Evolutionary conservation across 805 yeast species (phyloP).

Genomic region (Saccharomycopsis sp.): DNA sequence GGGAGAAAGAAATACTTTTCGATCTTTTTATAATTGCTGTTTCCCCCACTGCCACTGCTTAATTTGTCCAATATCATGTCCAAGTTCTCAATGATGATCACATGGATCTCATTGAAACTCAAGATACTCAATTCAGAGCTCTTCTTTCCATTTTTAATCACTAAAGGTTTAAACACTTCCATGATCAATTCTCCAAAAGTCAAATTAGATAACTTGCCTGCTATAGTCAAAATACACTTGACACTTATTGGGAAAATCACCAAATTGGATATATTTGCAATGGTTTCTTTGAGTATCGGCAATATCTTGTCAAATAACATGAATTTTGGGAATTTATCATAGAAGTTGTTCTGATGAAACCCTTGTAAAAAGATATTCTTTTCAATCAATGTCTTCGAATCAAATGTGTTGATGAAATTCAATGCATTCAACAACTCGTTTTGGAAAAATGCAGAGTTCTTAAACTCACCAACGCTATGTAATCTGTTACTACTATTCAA

Average conservation of each 20-base stretch:
- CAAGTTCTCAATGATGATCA: slow-evolving; percentile 28
- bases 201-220: slow-evolving; percentile 61
- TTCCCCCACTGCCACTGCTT: slow-evolving; percentile 25
- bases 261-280: slow-evolving; percentile 28
- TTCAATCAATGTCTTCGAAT: slow-evolving; percentile 65
- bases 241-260: slow-evolving; percentile 39
- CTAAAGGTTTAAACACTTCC: slow-evolving; percentile 20
- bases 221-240: slow-evolving; percentile 54
- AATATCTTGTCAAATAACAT: slow-evolving; percentile 63
- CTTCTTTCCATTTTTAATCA: slow-evolving; percentile 17
- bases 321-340: slow-evolving; percentile 53
- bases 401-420: slow-evolving; percentile 74
- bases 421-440: slow-evolving; percentile 77
- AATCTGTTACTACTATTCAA: slow-evolving; percentile 52
- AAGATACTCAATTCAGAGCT: slow-evolving; percentile 28
- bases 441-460: slow-evolving; percentile 70
- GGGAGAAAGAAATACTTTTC: slow-evolving; percentile 29
- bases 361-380: slow-evolving; percentile 64
- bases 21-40: slow-evolving; percentile 18
- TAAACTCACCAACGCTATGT: slow-evolving; percentile 51
- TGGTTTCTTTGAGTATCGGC: slow-evolving; percentile 51
- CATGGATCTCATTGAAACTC: slow-evolving; percentile 28
- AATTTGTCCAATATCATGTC: slow-evolving; percentile 26
- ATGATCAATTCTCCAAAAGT: slow-evolving; percentile 70
- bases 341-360: slow-evolving; percentile 37